Conservation (phyloP, 768 basidiomycete genomes). For the Ramaria sp. region DNA sequence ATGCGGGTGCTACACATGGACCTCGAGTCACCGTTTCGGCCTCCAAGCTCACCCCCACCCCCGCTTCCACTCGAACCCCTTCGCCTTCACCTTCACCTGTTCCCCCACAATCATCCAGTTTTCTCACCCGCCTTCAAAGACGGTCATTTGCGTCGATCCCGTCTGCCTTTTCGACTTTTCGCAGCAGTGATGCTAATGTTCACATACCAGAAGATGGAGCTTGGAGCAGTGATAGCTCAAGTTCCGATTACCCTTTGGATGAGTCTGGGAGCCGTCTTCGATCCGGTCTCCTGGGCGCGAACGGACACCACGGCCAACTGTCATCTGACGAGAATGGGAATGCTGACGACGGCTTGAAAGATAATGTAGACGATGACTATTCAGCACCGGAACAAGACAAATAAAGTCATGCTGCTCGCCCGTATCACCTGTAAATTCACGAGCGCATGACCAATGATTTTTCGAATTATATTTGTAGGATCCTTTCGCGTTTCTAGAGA, state of each 20-base stretch:
- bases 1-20: conserved; percentile 7
- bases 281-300: neutral
- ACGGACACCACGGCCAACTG: neutral
- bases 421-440: neutral
- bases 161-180: conserved; percentile 23
- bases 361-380: neutral
- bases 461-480: too few species aligned
- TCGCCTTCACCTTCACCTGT: conserved; percentile 12
- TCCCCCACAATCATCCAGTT: conserved; percentile 13
- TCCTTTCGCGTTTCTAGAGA: too few species aligned
- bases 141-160: conserved; percentile 35
- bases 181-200: conserved; percentile 15
- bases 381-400: neutral
- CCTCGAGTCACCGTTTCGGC: conserved; percentile 1
- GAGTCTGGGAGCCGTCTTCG: neutral
- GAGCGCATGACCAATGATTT: neutral
- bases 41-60: neutral
- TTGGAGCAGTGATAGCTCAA: conserved; percentile 53
- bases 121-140: conserved; percentile 32
- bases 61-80: conserved; percentile 9
- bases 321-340: neutral
- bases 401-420: neutral
- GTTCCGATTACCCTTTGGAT: conserved; percentile 7
- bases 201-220: conserved; percentile 19
- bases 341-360: neutral